A percentile compares a stretch with the other conserved stretches of the same genome.
phyloP scores from a whole-genome alignment of 169 alveolate genomes.

The Cryptosporidium tyzzeri region DNA sequence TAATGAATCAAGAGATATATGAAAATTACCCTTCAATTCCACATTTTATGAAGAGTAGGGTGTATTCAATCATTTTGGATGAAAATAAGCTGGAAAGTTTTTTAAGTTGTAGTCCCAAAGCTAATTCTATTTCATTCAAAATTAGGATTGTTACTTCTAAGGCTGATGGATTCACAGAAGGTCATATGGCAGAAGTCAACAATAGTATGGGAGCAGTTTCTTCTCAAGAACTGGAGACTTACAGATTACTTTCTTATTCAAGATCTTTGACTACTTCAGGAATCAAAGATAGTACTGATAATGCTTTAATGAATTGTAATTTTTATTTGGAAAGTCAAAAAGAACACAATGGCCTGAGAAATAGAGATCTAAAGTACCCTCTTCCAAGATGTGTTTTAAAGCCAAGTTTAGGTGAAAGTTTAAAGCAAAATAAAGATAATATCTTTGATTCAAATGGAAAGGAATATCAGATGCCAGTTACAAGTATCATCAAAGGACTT shows the following conservation, averaged over 20 bases:
- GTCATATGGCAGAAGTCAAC: background rate
- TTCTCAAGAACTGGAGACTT: slow-evolving; percentile 52
- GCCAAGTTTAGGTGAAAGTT: background rate
- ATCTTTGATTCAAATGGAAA: background rate
- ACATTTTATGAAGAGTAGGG: slow-evolving; percentile 35
- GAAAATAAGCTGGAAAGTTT: background rate
- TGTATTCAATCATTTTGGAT: slow-evolving; percentile 55
- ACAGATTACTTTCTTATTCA: slow-evolving; percentile 62
- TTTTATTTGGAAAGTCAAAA: background rate
- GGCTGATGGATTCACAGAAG: background rate
- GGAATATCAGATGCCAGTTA: background rate
- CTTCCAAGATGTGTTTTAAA: slow-evolving; percentile 47
- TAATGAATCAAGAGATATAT: background rate
- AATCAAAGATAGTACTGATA: slow-evolving; percentile 19
- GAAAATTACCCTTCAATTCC: slow-evolving; percentile 49
- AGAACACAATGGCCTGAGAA: background rate
- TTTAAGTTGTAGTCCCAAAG: background rate
- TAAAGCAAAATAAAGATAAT: background rate
- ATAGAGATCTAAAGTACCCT: slow-evolving; percentile 20
- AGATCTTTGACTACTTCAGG: slow-evolving; percentile 29
- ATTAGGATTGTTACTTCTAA: slow-evolving; percentile 31
- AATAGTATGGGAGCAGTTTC: background rate
- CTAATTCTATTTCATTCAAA: slow-evolving; percentile 19
- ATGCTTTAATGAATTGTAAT: slow-evolving; percentile 29
- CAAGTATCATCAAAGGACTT: background rate